A percentile compares a stretch with the other conserved stretches of the same genome.
Conservation (phyloP, 495 filamentous ascomycete genomes). For the Neurospora sp. region DNA sequence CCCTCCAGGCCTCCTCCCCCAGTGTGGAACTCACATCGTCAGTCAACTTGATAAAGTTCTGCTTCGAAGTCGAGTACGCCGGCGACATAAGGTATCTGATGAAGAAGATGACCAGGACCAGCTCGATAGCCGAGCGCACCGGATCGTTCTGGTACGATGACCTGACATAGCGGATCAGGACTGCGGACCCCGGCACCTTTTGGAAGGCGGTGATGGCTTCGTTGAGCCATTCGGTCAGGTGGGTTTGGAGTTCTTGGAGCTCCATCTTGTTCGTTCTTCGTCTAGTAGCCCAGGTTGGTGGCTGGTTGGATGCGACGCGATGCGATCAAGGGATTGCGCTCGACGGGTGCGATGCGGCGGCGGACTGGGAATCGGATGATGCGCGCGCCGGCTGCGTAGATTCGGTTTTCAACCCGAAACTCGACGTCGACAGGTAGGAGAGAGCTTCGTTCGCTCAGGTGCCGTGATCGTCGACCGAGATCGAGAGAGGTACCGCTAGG, state of each 20-base stretch:
- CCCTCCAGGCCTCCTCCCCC: neutral
- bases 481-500: neutral
- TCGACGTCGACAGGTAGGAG: neutral
- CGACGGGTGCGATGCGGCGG: neutral
- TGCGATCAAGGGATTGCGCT: neutral
- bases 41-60: slow-evolving; percentile 74
- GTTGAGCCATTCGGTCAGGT: slow-evolving; percentile 54
- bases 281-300: neutral
- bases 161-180: slow-evolving; percentile 87
- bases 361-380: neutral
- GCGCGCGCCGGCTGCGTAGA: neutral
- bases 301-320: neutral
- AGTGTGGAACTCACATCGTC: slow-evolving; percentile 50
- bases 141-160: slow-evolving; percentile 98
- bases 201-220: slow-evolving; percentile 67
- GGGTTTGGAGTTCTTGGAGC: slow-evolving; percentile 64
- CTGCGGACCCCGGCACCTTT: slow-evolving; percentile 83
- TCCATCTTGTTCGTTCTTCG: slow-evolving; percentile 49
- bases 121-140: slow-evolving; percentile 81
- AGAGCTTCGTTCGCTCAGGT: neutral
- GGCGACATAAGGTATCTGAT: slow-evolving; percentile 86
- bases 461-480: neutral
- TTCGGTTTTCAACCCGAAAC: neutral
- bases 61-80: slow-evolving; percentile 77
- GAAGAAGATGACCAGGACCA: slow-evolving; percentile 92